Base-by-base conservation (phyloP, 2,329 filamentous ascomycete species). In the Paracorniculantispora psalliotae region DNA sequence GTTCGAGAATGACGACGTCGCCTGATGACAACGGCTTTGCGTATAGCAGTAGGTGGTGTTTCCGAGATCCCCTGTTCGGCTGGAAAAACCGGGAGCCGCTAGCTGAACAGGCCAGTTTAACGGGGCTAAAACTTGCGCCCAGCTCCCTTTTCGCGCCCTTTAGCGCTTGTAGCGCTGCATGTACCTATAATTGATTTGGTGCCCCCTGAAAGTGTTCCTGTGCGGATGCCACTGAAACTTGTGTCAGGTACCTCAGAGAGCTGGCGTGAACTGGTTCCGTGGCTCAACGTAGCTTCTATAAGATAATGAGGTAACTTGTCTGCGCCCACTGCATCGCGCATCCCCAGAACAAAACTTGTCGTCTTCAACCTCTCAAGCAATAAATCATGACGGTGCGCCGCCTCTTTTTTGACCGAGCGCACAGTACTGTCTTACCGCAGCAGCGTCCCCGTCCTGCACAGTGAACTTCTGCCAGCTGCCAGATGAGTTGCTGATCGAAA, bases 241-340 rank as follows among this genome's bases (percentile, higher is more conserved):
- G 33, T 9, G 26, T 41, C 17, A 15, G 19, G 30, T 26, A 8
- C 5, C 15, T 15, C 19, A 15, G 23, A 15, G 5, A 37, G 9
- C 9, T 17, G 3, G 46, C 41, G 41, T 12, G 8, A 12, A 12
- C 47, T 19, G 26, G n/a, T 17, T 15, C 21, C 2, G 52, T 55
- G 52, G 52, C 52, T 44, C 37, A 35, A 25, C 15, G 35, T 52
- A 33, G 49, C 49, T 52, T 33, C n/a, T n/a, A n/a, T n/a, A n/a
- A 51, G 33, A 17, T 51, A 10, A 37, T 8, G 17, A 15, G n/a
- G 49, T 52, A 35, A 35, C 49, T 52, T 33, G 12, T 33, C 30
- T 28, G 8, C 21, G 23, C 23, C 49, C 23, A 19, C 15, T 49
- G 13, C 37, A 41, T 41, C n/a, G 17, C n/a, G n/a, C n/a, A n/a